Base-by-base conservation (phyloP, 176 grass and related monocot species). In the Dactylis glomerata region DNA sequence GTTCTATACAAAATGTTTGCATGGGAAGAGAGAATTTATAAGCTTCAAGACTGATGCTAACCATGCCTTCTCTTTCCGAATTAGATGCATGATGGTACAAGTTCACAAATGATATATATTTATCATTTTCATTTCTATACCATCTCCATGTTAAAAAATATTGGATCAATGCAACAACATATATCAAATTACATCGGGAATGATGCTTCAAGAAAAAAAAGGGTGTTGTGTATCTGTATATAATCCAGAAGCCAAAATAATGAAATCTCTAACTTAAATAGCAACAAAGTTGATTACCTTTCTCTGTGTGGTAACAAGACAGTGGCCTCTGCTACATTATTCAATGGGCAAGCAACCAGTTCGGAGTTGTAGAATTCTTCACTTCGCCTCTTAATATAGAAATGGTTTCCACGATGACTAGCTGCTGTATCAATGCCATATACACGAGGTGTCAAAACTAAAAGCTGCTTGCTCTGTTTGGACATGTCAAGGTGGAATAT, bases 301-400 rank as follows among this genome's bases (percentile, higher is more conserved):
- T 95, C 93, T 92, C 93, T 98, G 66, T 98, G 96, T 30, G 96
- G 89, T 88, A 98, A 67, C 76, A 98, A 84, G 83, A 95, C 38
- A 51, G 77, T 92, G 26, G 88, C 89, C 71, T 93, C 93, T 75
- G 89, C 80, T 78, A 95, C 89, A 92, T 95, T 95, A 30, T 93
- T 76, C 79, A 93, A 58, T 31, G 96, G 96, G 45, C 96, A 98
- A 77, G 86, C 78, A 83, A 98, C 76, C 66, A 98, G 82, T 75
- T 98, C 96, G 2, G 95, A 97, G 85, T 97, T 97, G 84, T 93
- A 97, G 80, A 91, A 93, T 80, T 93, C 82, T 1, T 98, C 81
- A 45, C 96, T 98, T 87, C 91, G 77, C 54, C 93, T 94, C 77
- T 70, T 93, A 80, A 98, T 90, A 81, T 93, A 95, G 72, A 97